Conservation (phyloP, 2,329 filamentous ascomycete species). For the Nigrospora sphaerica region DNA sequence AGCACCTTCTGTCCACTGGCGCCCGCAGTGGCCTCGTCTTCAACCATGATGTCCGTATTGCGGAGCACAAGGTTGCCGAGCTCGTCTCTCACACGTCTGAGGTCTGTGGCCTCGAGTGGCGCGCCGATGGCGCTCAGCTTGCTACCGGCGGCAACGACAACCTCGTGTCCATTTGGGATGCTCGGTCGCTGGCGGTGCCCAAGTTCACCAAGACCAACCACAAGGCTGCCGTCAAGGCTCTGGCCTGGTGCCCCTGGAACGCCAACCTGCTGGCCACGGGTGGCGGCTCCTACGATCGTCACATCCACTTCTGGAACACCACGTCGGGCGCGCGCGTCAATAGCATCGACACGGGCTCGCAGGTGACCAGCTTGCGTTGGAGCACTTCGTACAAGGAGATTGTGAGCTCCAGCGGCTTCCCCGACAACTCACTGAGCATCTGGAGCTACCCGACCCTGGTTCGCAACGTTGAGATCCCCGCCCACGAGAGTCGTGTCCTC, state of each 20-base stretch:
- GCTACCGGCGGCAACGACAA: conserved; percentile 98
- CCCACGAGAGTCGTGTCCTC: conserved; percentile 91
- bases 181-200: conserved; percentile 82
- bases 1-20: conserved; percentile 92
- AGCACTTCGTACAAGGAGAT: conserved; percentile 97
- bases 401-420: conserved; percentile 94
- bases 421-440: conserved; percentile 98
- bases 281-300: conserved; percentile 90
- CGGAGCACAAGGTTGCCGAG: conserved; percentile 96
- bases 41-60: conserved; percentile 98
- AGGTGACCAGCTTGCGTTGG: conserved; percentile 95
- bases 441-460: conserved; percentile 98
- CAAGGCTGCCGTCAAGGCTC: conserved; percentile 95
- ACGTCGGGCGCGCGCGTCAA: conserved; percentile 96
- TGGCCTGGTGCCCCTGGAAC: conserved; percentile 99
- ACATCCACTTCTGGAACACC: conserved; percentile 99
- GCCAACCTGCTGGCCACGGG: conserved; percentile 94
- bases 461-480: conserved; percentile 95
- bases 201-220: conserved; percentile 99
- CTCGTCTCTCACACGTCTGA: conserved; percentile 96
- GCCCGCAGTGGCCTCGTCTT: conserved; percentile 90
- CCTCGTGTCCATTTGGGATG: conserved; percentile 98
- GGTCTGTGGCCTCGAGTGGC: conserved; percentile 97
- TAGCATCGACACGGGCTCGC: conserved; percentile 96
- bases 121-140: conserved; percentile 90